Evolutionary conservation across 108 stramenopile genomes (phyloP).

Genomic region (Pseudonitzschia multiseries): DNA sequence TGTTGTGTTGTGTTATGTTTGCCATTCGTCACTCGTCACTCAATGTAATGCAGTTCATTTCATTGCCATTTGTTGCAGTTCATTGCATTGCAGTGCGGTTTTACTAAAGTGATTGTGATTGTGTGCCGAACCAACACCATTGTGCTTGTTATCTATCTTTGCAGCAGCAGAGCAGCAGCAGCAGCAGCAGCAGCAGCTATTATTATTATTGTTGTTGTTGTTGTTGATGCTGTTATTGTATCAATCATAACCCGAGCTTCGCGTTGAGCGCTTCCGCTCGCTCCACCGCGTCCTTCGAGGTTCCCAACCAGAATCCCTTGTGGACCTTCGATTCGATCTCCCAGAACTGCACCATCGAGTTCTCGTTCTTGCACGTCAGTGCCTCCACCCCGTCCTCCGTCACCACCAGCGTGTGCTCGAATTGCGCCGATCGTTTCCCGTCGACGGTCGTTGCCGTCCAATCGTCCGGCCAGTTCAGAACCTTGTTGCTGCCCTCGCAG

Average conservation of each 20-base stretch:
- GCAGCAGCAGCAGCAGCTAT: too few species aligned
- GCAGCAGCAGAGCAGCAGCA: too few species aligned
- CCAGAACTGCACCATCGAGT: conserved; percentile 86
- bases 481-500: conserved; percentile 82
- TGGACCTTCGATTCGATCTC: conserved; percentile 75
- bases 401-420: conserved; percentile 91
- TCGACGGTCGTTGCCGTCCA: conserved; percentile 95
- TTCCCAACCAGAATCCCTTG: conserved; percentile 80
- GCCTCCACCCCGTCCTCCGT: conserved; percentile 90
- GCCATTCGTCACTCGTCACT: too few species aligned
- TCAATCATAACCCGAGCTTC: conserved; percentile 9
- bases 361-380: conserved; percentile 80
- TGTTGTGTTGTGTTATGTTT: too few species aligned
- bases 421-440: conserved; percentile 89
- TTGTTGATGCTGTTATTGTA: too few species aligned
- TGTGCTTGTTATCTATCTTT: too few species aligned
- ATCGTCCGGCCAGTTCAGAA: conserved; percentile 91
- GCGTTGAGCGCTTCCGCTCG: conserved; percentile 48
- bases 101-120: too few species aligned
- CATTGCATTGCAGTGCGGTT: too few species aligned
- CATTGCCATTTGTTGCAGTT: too few species aligned
- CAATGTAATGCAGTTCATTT: too few species aligned
- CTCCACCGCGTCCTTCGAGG: conserved; percentile 47
- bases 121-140: too few species aligned
- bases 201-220: too few species aligned